Conservation (phyloP, 2,329 filamentous ascomycete genomes). For the Aureobasidium melanogenum region DNA sequence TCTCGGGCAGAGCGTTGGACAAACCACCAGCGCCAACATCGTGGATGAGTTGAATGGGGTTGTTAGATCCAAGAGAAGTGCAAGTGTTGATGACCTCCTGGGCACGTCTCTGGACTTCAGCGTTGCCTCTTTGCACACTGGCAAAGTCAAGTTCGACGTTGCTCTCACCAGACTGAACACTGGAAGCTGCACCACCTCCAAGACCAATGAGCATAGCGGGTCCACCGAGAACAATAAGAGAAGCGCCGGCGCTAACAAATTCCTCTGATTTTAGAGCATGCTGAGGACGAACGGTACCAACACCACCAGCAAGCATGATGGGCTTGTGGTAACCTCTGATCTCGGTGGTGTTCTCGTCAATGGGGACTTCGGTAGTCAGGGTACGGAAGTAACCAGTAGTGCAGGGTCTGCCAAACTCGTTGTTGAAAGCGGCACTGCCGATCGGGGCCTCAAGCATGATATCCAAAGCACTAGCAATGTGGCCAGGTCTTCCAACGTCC, state of each 20-base stretch:
- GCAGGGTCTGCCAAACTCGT: constrained; percentile 89
- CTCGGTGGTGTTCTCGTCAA: constrained; percentile 55
- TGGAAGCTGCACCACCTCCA: constrained; percentile 89
- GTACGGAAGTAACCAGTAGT: constrained; percentile 88
- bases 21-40: constrained; percentile 92
- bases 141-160: constrained; percentile 93
- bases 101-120: constrained; percentile 87
- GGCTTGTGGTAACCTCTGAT: constrained; percentile 94
- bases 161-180: constrained; percentile 76
- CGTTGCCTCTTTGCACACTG: constrained; percentile 93
- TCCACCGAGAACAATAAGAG: constrained; percentile 85
- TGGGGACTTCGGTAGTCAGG: constrained; percentile 60
- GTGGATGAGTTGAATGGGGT: constrained; percentile 93
- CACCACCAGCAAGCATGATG: constrained; percentile 94
- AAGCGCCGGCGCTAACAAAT: constrained; percentile 76
- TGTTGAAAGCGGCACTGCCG: constrained; percentile 91
- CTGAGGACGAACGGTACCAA: constrained; percentile 83
- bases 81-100: constrained; percentile 98
- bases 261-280: constrained; percentile 78
- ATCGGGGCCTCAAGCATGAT: constrained; percentile 98
- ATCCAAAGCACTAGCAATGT: constrained; percentile 88
- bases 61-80: constrained; percentile 70
- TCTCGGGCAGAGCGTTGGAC: constrained; percentile 74
- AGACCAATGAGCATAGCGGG: constrained; percentile 97
- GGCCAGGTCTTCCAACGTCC: constrained; percentile 78